Evolutionary conservation across 1,284 basidiomycete species (phyloP), one percentile per base, ranked within the genome.

Genomic region (Testicularia cyperi): DNA sequence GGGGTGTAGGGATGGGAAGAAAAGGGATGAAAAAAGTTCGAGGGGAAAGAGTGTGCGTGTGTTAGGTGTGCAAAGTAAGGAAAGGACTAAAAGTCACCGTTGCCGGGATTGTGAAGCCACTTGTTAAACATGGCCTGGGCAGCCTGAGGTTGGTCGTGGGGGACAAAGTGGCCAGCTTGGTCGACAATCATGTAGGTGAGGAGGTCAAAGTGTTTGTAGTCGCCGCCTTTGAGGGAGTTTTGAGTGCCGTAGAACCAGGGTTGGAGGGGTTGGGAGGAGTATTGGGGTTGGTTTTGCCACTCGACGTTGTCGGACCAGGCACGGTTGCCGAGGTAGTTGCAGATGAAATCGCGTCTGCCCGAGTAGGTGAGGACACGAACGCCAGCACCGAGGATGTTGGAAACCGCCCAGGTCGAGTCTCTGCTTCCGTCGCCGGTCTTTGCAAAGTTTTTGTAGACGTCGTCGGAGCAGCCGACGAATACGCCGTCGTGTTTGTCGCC

Each of bases 381-480:
- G 28, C 54, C 44, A 9, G 55, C 35, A 6, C 47, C 43, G 14
- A 76, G 49, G 13, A 74, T 35, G 12, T 49, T 57, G 6, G 37
- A 12, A 2, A 76, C 71, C 10, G 71, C 69, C 70, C 70, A 74
- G 14, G 64, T 72, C 10, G 61, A 65, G 12, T 70, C 67, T 5
- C 60, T 53, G 18, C 69, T 39, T 6, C 74, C 74, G 36, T 76
- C 74, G 23, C 72, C 74, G 1, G 71, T 72, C 37, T 61, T 62
- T 9, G 44, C 67, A 58, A 75, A 76, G 29, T 70, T 48, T 3
- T 38, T 45, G 29, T 53, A 69, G 12, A 76, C 72, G 6, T 38
- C 33, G 38, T 76, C 74, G 8, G 70, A 73, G 46, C 74, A 76
- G 13, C 68, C 71, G 8, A 61, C 53, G 27, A 73, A 76, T n/a